These are phyloP conservation scores for Misopates orontium DNA, from an alignment of 257 asterid species.

Conservation along the genomic window DNA sequence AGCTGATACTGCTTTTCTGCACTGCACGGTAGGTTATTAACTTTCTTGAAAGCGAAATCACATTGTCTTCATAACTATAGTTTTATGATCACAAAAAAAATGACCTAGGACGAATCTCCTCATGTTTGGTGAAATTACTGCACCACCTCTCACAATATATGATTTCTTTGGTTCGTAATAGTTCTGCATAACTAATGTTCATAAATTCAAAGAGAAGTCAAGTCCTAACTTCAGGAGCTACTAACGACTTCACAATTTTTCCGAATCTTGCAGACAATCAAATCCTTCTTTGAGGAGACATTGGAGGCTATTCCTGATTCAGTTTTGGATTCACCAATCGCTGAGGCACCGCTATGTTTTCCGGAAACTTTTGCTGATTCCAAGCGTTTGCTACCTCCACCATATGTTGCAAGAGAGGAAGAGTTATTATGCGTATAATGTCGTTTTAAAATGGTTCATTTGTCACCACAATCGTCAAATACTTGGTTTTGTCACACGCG, in stretches of 20 bases:
- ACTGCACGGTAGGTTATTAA: slow-evolving; percentile 56
- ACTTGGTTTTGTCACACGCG: no score
- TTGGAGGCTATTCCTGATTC: slow-evolving; percentile 66
- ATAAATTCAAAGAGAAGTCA: no score
- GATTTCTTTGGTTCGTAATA: no score
- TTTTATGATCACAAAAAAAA: no score
- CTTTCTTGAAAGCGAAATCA: slow-evolving; percentile 4
- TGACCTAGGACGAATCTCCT: no score
- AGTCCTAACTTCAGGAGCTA: no score
- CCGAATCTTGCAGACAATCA: slow-evolving; percentile 56
- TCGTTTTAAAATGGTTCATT: slow-evolving; percentile 21
- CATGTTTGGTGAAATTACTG: no score
- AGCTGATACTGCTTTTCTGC: slow-evolving; percentile 72
- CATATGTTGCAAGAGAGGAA: slow-evolving; percentile 50
- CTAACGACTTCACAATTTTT: no score
- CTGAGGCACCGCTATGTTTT: slow-evolving; percentile 39
- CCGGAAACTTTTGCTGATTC: slow-evolving; percentile 55
- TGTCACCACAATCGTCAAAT: no score
- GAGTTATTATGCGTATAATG: slow-evolving; percentile 69
- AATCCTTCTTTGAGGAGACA: slow-evolving; percentile 72
- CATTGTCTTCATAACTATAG: neutral
- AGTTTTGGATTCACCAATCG: slow-evolving; percentile 72
- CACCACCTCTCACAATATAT: no score
- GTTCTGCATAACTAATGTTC: no score
- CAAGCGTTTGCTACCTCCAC: slow-evolving; percentile 66